These are phyloP conservation scores for Globisporangium cylindrosporum DNA, from an alignment of 352 stramenopile species.

Conservation along the genomic window DNA sequence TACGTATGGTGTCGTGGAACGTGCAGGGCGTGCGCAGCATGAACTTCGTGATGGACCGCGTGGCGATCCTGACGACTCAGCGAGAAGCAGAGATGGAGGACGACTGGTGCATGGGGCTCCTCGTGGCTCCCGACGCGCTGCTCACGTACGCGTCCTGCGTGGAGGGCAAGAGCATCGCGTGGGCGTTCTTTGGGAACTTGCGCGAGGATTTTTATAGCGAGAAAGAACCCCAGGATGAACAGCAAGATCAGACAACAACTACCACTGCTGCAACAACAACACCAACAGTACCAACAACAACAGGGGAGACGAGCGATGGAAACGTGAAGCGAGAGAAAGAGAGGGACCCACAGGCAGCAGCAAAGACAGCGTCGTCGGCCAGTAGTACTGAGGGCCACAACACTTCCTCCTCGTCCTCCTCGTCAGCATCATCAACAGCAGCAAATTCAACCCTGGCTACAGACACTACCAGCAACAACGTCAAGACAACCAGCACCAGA, in stretches of 20 bases:
- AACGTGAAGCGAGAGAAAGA: neutral
- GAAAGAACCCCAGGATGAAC: neutral
- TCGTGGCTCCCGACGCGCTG: constrained; percentile 28
- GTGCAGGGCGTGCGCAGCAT: neutral
- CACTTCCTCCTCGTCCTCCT: neutral
- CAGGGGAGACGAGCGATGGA: neutral
- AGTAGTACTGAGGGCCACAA: neutral
- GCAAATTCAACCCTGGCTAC: neutral
- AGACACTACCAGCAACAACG: neutral
- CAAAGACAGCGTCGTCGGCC: neutral
- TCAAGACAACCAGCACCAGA: neutral
- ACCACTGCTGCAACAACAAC: neutral
- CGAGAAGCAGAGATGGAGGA: neutral
- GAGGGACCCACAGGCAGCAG: neutral
- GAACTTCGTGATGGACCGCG: constrained; percentile 13
- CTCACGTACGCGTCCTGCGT: constrained; percentile 33
- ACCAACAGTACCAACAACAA: neutral
- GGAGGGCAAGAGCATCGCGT: constrained; percentile 10
- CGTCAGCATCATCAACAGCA: neutral
- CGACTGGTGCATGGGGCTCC: constrained; percentile 32
- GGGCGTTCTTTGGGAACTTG: constrained; percentile 29
- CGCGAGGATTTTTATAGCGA: constrained; percentile 9
- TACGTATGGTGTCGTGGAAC: constrained; percentile 10
- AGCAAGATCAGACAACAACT: neutral
- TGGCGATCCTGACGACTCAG: constrained; percentile 25